These are phyloP conservation scores for Fusarium penzigii DNA, from an alignment of 2,329 filamentous ascomycete genomes.

Conservation along the genomic window DNA sequence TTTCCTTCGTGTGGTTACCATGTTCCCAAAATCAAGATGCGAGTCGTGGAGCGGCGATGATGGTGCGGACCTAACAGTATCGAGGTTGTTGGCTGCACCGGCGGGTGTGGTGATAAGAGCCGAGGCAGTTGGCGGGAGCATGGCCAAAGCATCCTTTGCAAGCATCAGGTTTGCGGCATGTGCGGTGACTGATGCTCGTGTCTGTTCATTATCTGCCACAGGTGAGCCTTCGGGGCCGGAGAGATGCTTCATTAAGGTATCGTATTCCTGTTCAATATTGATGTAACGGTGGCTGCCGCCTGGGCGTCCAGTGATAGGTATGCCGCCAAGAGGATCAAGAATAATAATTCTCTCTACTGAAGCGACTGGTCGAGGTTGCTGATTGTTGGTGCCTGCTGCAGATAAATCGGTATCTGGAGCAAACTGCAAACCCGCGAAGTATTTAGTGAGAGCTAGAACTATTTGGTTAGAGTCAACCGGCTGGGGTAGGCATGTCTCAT, in stretches of 20 bases:
- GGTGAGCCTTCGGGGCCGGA: constrained; percentile 32
- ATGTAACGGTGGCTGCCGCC: constrained; percentile 62
- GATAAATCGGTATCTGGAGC: constrained; percentile 2
- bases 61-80: constrained; percentile 38
- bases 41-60: constrained; percentile 47
- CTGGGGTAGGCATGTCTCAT: constrained; percentile 40
- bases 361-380: constrained; percentile 50
- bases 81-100: constrained; percentile 64
- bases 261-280: constrained; percentile 90
- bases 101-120: constrained; percentile 84
- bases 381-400: constrained; percentile 31
- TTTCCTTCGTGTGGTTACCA: constrained; percentile 55
- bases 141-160: constrained; percentile 66
- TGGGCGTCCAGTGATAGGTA: constrained; percentile 60
- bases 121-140: constrained; percentile 83
- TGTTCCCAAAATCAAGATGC: constrained; percentile 50
- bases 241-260: constrained; percentile 66
- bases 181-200: constrained; percentile 42
- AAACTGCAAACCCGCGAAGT: constrained; percentile 69
- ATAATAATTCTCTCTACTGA: constrained; percentile 84
- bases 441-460: constrained; percentile 73
- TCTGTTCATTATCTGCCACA: constrained; percentile 33
- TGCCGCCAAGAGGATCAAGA: constrained; percentile 82
- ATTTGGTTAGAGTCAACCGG: constrained; percentile 58
- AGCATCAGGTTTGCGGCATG: constrained; percentile 71